Evolutionary conservation across 1,284 basidiomycete genomes (phyloP).

Genomic region (Sporisorium exsertum): DNA sequence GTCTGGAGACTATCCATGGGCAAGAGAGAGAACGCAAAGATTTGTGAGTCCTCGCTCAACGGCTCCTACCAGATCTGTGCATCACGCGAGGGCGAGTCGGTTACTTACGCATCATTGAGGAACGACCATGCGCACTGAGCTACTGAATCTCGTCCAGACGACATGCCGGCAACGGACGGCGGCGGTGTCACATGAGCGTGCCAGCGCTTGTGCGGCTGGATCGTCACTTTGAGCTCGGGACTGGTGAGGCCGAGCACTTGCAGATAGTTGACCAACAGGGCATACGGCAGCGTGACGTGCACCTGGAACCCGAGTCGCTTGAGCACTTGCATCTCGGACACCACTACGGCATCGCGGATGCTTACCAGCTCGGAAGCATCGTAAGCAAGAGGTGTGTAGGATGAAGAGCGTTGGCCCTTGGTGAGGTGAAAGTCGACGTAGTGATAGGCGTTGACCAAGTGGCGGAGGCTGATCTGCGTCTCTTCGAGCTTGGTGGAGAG

Average conservation of each 20-base stretch:
- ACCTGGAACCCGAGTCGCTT: constrained; percentile 75
- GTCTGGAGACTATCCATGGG: constrained; percentile 79
- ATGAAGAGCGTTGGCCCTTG: constrained; percentile 66
- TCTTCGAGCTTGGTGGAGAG: constrained; percentile 96
- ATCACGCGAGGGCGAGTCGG: not conserved
- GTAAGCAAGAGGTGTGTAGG: constrained; percentile 70
- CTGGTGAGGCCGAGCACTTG: constrained; percentile 81
- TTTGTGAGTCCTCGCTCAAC: not conserved
- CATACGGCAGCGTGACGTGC: constrained; percentile 87
- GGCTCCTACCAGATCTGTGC: not conserved
- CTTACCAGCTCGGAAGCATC: constrained; percentile 11
- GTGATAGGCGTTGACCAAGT: constrained; percentile 94
- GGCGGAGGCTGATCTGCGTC: constrained; percentile 87
- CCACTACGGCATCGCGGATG: constrained; percentile 80
- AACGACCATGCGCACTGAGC: constrained; percentile 69
- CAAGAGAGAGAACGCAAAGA: not conserved
- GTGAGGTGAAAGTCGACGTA: constrained; percentile 72
- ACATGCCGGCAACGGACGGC: not conserved
- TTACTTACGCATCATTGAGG: constrained; percentile 70
- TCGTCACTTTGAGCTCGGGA: constrained; percentile 6
- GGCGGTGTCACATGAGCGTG: not conserved
- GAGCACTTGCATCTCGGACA: constrained; percentile 96
- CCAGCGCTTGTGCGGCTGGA: not conserved
- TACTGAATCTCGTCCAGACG: constrained; percentile 16
- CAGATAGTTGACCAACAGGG: constrained; percentile 93